Evolutionary conservation across 2,329 filamentous ascomycete genomes (phyloP).

Genomic region (Calonectria pauciramosa): DNA sequence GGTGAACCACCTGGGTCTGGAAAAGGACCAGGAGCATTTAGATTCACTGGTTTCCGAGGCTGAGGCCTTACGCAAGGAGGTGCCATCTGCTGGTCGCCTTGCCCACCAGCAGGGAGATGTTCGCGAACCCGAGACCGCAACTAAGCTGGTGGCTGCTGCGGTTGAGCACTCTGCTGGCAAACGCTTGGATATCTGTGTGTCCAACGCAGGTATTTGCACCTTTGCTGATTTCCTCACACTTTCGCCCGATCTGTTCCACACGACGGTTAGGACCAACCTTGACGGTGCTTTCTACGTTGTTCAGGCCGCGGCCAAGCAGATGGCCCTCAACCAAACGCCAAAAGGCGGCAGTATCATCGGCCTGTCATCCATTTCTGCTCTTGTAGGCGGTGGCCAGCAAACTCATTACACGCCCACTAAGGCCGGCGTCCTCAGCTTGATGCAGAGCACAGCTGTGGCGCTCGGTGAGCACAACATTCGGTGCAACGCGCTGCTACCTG

Average conservation of each 20-base stretch:
- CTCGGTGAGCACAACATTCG: constrained; percentile 81
- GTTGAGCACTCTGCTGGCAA: constrained; percentile 70
- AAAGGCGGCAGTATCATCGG: constrained; percentile 85
- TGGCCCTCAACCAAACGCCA: constrained; percentile 74
- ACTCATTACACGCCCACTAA: constrained; percentile 93
- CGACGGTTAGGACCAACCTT: constrained; percentile 84
- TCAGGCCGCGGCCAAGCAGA: constrained; percentile 87
- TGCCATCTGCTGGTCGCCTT: constrained; percentile 66
- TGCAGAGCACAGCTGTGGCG: constrained; percentile 87
- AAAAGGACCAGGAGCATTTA: constrained; percentile 65
- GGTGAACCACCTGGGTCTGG: constrained; percentile 81
- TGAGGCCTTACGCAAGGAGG: constrained; percentile 57
- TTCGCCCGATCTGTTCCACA: constrained; percentile 76
- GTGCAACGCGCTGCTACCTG: constrained; percentile 87
- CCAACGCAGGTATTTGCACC: constrained; percentile 89
- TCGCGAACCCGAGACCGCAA: constrained; percentile 78
- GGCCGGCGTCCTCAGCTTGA: constrained; percentile 83
- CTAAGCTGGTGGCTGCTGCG: constrained; percentile 74
- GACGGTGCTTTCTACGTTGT: constrained; percentile 90
- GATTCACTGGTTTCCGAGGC: constrained; percentile 67
- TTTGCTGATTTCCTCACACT: constrained; percentile 90
- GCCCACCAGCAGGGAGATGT: constrained; percentile 84
- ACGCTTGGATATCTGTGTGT: constrained; percentile 83
- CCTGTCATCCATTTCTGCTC: constrained; percentile 79
- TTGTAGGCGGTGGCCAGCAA: constrained; percentile 84